Conservation (phyloP, 371 early-diverging fungal species). For the Lichtheimia corymbifera region DNA sequence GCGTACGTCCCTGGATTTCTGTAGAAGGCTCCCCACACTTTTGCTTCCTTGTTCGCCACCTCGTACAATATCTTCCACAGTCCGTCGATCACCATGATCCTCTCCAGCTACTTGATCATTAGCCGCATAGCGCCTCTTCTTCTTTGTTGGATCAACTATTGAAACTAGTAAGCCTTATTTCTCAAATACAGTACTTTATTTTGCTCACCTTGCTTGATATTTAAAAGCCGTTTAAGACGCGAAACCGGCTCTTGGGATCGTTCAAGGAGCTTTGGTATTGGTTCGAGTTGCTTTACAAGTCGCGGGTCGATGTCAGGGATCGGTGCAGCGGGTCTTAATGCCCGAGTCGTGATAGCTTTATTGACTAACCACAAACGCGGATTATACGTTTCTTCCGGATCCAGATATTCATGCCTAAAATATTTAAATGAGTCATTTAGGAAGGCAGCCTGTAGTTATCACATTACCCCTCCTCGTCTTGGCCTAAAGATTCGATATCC, state of each 20-base stretch:
- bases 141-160: conserved; percentile 18
- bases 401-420: conserved; percentile 31
- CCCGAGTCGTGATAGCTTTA: conserved; percentile 58
- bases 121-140: conserved; percentile 10
- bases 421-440: not conserved
- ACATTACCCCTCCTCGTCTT: conserved; percentile 11
- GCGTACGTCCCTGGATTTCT: conserved; percentile 30
- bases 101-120: conserved; percentile 12
- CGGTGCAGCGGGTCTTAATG: conserved; percentile 49
- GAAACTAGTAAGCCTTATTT: not conserved
- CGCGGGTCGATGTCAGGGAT: conserved; percentile 55
- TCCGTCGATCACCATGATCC: conserved; percentile 1
- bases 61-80: conserved; percentile 16
- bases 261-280: conserved; percentile 38
- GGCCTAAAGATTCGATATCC: conserved; percentile 9
- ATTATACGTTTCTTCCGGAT: conserved; percentile 56
- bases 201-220: conserved; percentile 47
- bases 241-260: conserved; percentile 32
- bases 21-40: conserved; percentile 6
- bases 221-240: conserved; percentile 42
- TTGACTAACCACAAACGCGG: conserved; percentile 60
- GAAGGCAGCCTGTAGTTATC: not conserved
- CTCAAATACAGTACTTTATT: not conserved
- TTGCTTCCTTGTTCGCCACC: not conserved
- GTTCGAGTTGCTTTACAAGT: conserved; percentile 36